Evolutionary conservation across 2,329 filamentous ascomycete genomes (phyloP).

Genomic region (Ophiosphaerella herpotricha): DNA sequence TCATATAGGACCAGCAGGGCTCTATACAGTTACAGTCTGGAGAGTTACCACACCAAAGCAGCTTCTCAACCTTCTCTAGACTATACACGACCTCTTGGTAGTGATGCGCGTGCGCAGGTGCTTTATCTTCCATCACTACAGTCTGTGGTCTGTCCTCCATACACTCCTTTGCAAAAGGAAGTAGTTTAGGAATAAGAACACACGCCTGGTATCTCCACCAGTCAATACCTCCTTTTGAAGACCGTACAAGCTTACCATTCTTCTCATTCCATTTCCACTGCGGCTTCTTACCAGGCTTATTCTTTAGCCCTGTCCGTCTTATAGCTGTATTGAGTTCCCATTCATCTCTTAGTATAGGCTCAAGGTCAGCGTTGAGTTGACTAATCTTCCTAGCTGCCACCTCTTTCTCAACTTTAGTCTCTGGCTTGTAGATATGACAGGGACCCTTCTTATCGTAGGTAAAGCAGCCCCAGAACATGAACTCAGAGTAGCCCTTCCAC

Average conservation of each 20-base stretch:
- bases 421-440: slow-evolving; percentile 3
- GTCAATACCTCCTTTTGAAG: slow-evolving; percentile 7
- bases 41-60: too few relatives aligned
- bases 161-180: slow-evolving; percentile 14
- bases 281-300: slow-evolving; percentile 5
- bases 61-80: too few relatives aligned
- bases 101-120: slow-evolving; percentile 3
- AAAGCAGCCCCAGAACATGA: not conserved
- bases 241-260: slow-evolving; percentile 13
- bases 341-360: slow-evolving; percentile 9
- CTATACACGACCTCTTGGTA: too few relatives aligned
- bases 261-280: slow-evolving; percentile 9
- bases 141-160: slow-evolving; percentile 5
- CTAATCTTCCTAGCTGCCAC: slow-evolving; percentile 3
- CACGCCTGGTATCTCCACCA: slow-evolving; percentile 8
- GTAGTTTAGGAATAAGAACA: slow-evolving; percentile 10
- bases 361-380: slow-evolving; percentile 8
- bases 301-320: slow-evolving; percentile 3
- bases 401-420: slow-evolving; percentile 3
- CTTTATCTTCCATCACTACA: slow-evolving; percentile 16
- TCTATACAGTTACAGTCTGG: too few relatives aligned
- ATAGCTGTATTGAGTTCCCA: slow-evolving; percentile 12
- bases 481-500: slow-evolving; percentile 12
- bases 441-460: not conserved
- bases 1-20: too few relatives aligned